Base-by-base conservation (phyloP, 116 monocot genomes). In the Trichopus zeylanicus region DNA sequence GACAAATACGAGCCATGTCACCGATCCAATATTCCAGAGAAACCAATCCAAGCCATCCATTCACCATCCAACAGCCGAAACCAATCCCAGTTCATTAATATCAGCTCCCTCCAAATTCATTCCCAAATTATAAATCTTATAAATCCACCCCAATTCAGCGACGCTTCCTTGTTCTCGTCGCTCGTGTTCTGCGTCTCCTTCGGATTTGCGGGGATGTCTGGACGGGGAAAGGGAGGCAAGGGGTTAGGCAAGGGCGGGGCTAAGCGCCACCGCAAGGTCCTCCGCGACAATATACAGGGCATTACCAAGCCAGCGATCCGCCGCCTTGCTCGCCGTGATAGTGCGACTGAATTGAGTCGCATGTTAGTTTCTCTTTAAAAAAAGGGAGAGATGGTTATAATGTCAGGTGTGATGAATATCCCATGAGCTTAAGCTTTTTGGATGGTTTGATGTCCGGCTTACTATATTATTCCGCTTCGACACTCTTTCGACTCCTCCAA, bases 231-330 rank as follows among this genome's bases (percentile, higher is more conserved):
- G 74, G 90, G 90, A 51, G 90, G 90, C 7, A 91, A 91, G 69
- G 90, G 90, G 9, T 26, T 85, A 18, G 90, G 90, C 1, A 91
- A 86, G 64, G 86, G 86, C 5, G 91, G 91, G 0, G 91, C 91
- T 26, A 92, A 92, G 91, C 73, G 91, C 48, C 91, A 91, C 67
- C 60, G 91, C 25, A 93, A 93, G 72, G 92, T 93, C 22, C 92
- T 93, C 26, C 83, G 92, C 18, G 92, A 93, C 57, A 93, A 93
- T 76, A 93, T 93, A 74, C 92, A 93, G 72, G 88, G 92, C 23
- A 93, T 93, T 69, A 93, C 88, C 25, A 93, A 93, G 81, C 88
- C 84, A 13, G 92, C 88, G 15, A 93, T 93, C 71, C 81, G 84
- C 23, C 81, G 92, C 13, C 74, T 93, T 4, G 92, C 92, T 15